Evolutionary conservation across 495 filamentous ascomycete species (phyloP), one percentile per base, ranked within the genome.

Genomic region (Platismatia glauca): DNA sequence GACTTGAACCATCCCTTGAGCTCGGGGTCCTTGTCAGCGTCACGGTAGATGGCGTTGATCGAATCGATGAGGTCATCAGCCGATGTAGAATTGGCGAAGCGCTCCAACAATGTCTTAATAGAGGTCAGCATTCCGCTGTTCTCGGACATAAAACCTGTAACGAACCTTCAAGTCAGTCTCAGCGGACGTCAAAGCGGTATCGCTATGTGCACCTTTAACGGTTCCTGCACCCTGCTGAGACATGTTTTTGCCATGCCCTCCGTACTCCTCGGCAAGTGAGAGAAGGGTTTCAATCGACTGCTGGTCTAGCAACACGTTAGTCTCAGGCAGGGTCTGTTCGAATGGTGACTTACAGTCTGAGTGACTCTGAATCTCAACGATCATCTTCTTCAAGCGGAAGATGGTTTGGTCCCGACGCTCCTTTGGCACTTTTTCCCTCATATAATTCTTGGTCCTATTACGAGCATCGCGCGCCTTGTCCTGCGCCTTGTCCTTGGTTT

Each of bases 311-410:
- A 7, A 5, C 5, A 27, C 38, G 60, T 69, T 38, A 66, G 68
- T 31, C 55, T 44, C 11, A 15, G 15, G 34, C 69, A 52, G 66
- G 65, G 27, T 34, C 3, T 29, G 16, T 20, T 48, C 53, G 7
- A 24, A 43, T 27, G 15, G 33, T n/a, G 16, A 7, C 84, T 72
- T 72, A 87, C 84, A 98, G 65, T 97, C 94, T 58, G 86, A 83
- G 70, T 96, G 94, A 44, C 90, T 86, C 72, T 98, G 94, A 61
- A 95, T 88, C 78, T 98, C 94, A 60, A 96, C 81, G 33, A 98
- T 76, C 89, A 98, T 95, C 83, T 97, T 97, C 84, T 97, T 97
- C 62, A 98, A 73, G 55, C 94, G 89, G 82, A 85, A 97, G 68
- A 97, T 84, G 31, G 85, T 85, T 78, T 96, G 93, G 4, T 97